Evolutionary conservation across 352 stramenopile genomes (phyloP), one percentile per base, ranked within the genome.

Genomic region (Phytophthora cryptogea): DNA sequence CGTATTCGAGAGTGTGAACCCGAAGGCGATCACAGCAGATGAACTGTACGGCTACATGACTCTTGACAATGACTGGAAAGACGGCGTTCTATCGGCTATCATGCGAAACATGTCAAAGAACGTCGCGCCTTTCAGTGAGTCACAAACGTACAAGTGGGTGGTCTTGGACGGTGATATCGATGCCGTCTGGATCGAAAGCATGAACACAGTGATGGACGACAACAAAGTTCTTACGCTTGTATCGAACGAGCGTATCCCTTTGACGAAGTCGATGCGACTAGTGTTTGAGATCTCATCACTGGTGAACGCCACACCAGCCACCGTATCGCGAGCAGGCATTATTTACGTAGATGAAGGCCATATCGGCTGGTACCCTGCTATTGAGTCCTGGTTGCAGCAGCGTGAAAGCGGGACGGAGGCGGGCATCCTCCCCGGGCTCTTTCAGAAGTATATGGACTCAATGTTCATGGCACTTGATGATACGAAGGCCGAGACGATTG

Each of bases 41-140:
- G 94, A 98, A 65, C 62, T 98, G 13, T 97, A 97, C 59, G 90
- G 95, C 32, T 98, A 95, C 74, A 98, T 98, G 94, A 98, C 93
- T 16, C 75, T 98, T 3, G 86, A 96, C n/a, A 98, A 98, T 47
- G 96, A 99, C 77, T 99, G 96, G 96, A 98, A 98, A 70, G 96
- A 99, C 71, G 96, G 96, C 28, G 93, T 98, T 7, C 54, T 99
- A 20, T 98, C 90, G 14, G 96, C 96, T 20, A 96, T 98, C 36
- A 98, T 99, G 96, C 90, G 97, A 48, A 96, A 93, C 62, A 99
- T 98, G 96, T 91, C 90, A 44, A 99, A 98, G 59, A 97, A 92
- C 17, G 59, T 70, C 9, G 59, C 78, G 17, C 89, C 89, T 3
- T 97, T 97, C 64, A 93, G 89, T 54, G 78, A 85, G 2, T 70